phyloP scores from a whole-genome alignment of 2,329 filamentous ascomycete species.

The Beauveria sp. region DNA sequence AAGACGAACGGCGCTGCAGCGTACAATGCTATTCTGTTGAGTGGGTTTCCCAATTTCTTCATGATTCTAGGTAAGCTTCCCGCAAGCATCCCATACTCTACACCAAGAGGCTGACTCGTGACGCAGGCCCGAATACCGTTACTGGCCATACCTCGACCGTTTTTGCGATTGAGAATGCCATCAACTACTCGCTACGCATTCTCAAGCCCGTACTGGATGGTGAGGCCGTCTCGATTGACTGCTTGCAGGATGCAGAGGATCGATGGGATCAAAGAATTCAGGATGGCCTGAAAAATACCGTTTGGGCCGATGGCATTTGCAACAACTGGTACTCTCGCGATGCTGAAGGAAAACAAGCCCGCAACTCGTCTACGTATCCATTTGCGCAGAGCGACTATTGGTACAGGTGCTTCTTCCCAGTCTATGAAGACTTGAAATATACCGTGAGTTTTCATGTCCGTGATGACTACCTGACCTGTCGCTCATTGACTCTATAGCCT shows the following conservation, averaged over 20 bases:
- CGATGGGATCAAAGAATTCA: conserved; percentile 27
- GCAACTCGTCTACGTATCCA: conserved; percentile 30
- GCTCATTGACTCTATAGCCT: neutral
- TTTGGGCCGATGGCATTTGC: conserved; percentile 27
- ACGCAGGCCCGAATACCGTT: conserved; percentile 47
- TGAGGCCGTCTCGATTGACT: conserved; percentile 22
- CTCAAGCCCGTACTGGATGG: conserved; percentile 40
- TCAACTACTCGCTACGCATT: conserved; percentile 52
- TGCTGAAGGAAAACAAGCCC: conserved; percentile 18
- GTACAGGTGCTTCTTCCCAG: conserved; percentile 30
- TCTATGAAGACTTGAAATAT: conserved; percentile 25
- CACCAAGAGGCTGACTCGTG: neutral
- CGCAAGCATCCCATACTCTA: too few species aligned
- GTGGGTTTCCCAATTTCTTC: conserved; percentile 60
- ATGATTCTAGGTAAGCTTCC: conserved; percentile 40
- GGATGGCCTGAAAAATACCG: conserved; percentile 23
- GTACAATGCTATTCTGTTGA: conserved; percentile 51
- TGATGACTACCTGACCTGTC: neutral
- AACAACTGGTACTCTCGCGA: conserved; percentile 29
- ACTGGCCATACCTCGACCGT: conserved; percentile 56
- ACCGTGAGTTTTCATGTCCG: conserved; percentile 20
- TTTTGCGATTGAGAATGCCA: conserved; percentile 52
- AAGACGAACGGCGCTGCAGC: conserved; percentile 52
- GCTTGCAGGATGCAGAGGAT: conserved; percentile 28
- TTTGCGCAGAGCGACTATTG: conserved; percentile 28